Conservation (phyloP, 192 early-diverging fungal genomes). For the Coemansia sp. region DNA sequence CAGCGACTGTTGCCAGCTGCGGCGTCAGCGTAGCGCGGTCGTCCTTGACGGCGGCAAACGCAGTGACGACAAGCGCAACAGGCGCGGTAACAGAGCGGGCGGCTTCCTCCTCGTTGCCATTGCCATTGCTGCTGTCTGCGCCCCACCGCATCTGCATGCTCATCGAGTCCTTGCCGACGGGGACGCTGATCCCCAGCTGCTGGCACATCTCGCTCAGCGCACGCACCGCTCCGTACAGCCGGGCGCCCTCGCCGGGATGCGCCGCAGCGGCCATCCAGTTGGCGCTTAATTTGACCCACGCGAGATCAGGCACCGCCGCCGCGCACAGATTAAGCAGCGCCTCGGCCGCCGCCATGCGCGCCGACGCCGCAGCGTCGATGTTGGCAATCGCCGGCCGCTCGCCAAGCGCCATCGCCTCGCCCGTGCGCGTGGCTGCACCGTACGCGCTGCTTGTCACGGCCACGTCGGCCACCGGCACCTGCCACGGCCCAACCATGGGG, state of each 20-base stretch:
- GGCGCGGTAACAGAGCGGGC: constrained; percentile 77
- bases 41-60: constrained; percentile 87
- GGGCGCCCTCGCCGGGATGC: constrained; percentile 88
- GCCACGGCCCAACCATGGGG: constrained; percentile 99
- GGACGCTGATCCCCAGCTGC: constrained; percentile 87
- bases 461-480: constrained; percentile 97
- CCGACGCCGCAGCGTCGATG: constrained; percentile 81
- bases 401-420: constrained; percentile 98
- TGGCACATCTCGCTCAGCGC: constrained; percentile 95
- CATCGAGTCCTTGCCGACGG: constrained; percentile 99
- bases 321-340: constrained; percentile 88
- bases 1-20: constrained; percentile 60
- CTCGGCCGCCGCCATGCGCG: constrained; percentile 98
- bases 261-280: constrained; percentile 99
- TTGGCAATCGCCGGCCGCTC: constrained; percentile 90
- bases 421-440: constrained; percentile 62
- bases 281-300: constrained; percentile 81
- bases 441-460: constrained; percentile 78
- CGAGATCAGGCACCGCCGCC: constrained; percentile 73
- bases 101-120: constrained; percentile 39
- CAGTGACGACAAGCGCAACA: constrained; percentile 89
- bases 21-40: constrained; percentile 87
- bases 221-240: constrained; percentile 89
- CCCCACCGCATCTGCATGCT: constrained; percentile 97
- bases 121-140: constrained; percentile 6